Evolutionary conservation across 805 yeast genomes (phyloP).

Genomic region (Ogataea polymorpha): DNA sequence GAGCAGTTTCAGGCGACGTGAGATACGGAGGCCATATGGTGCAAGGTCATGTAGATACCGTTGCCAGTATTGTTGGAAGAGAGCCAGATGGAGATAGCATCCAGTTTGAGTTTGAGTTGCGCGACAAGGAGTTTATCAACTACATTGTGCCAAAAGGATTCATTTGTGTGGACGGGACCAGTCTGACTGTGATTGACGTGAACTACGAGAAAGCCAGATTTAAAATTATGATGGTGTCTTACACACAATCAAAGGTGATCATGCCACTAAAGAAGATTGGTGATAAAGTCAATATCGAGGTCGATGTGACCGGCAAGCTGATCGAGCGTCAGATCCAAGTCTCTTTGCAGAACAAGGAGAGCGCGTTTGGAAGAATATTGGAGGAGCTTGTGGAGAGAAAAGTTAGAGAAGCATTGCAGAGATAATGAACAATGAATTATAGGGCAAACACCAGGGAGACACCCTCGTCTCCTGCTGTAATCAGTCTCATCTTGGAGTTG

Average conservation of each 20-base stretch:
- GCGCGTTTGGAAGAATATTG: slow-evolving; percentile 47
- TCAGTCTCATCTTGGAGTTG: slow-evolving; percentile 61
- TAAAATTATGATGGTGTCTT: slow-evolving; percentile 86
- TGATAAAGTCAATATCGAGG: slow-evolving; percentile 81
- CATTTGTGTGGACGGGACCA: slow-evolving; percentile 88
- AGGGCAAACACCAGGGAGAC: slow-evolving; percentile 70
- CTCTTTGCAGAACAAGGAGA: slow-evolving; percentile 52
- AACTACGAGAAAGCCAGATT: slow-evolving; percentile 57
- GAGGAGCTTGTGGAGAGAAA: slow-evolving; percentile 45
- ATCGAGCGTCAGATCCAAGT: slow-evolving; percentile 79
- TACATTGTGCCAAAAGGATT: slow-evolving; percentile 96
- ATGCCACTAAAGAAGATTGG: slow-evolving; percentile 64
- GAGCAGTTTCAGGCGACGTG: slow-evolving; percentile 79
- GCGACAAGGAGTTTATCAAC: slow-evolving; percentile 57
- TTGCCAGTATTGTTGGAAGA: slow-evolving; percentile 58
- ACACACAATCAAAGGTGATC: slow-evolving; percentile 80
- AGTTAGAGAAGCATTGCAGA: slow-evolving; percentile 22
- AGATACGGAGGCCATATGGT: slow-evolving; percentile 97
- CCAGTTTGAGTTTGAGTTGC: slow-evolving; percentile 66
- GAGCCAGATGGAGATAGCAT: slow-evolving; percentile 72
- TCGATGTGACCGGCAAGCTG: slow-evolving; percentile 89
- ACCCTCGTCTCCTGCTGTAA: slow-evolving; percentile 97
- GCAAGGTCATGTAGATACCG: slow-evolving; percentile 95
- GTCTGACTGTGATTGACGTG: slow-evolving; percentile 82
- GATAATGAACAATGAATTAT: slow-evolving; percentile 2